Base-by-base conservation (phyloP, 2,329 filamentous ascomycete genomes). In the Rugonectria rugulosa region DNA sequence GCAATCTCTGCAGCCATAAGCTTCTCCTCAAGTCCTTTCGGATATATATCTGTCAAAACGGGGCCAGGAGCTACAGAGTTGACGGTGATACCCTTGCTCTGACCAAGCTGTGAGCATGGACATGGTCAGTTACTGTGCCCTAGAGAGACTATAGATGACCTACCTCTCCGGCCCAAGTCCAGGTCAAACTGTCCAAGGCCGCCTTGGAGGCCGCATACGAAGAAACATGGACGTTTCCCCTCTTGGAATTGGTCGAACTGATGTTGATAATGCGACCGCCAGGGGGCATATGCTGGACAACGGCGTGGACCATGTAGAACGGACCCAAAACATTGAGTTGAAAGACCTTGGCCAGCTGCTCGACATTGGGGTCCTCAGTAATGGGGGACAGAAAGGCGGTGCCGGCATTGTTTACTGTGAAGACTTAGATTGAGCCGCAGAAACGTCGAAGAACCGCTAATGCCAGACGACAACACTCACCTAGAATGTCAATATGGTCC, bases 1-100 rank as follows among this genome's bases (percentile, higher is more conserved):
- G 53, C 53, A 1, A 68, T 41, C 19, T 72, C 43, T 1, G 56
- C 40, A 12, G 37, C 40, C 5, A 60, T 59, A 3, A 73, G 27
- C 8, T 65, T 65, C 2, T 62, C 47, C 17, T 57, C 63, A 0
- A 56, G 32, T 0, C 53, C 64, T 1, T 53, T 32, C 0, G 63
- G 63, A 44, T 60, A 57, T 1, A 65, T 49, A 6, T 78, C 76
- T 2, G 77, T 79, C 1, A 34, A 43, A 1, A 74, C 71, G 1
- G 74, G 72, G 0, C 77, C 77, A 0, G 76, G 77, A 0, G 71
- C 72, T 7, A 79, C 61, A 1, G 75, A 72, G 44, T 79, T 80
- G 32, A 79, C 70, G 0, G 76, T 79, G 48, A 80, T 75, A 12
- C 76, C 34, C 23, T 32, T 38, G 17, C 34, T 40, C 6, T 34